Conservation (phyloP, 2,329 filamentous ascomycete genomes). For the Aspergillus costaricaensis region DNA sequence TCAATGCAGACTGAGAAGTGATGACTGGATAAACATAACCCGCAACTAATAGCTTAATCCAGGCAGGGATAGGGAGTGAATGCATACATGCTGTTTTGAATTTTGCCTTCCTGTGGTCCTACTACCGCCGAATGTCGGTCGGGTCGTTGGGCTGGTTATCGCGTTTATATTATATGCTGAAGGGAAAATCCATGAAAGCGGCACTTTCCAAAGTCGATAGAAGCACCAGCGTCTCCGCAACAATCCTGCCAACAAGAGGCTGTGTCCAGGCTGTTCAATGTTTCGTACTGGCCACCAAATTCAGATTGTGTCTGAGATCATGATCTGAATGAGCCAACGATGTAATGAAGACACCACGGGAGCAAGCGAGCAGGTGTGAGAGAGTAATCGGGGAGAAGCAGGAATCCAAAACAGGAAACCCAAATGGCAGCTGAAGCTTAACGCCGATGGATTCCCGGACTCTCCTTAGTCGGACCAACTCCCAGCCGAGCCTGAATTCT, state of each 20-base stretch:
- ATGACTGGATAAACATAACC: conserved; percentile 21
- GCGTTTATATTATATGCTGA: background rate
- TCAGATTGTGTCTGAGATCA: conserved; percentile 2
- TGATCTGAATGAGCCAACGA: background rate
- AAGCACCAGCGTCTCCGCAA: background rate
- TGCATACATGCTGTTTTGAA: conserved; percentile 2
- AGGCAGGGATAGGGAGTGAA: background rate
- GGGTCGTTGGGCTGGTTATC: background rate
- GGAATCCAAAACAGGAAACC: background rate
- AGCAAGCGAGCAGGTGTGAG: background rate
- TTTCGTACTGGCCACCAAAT: conserved; percentile 4
- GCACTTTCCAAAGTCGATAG: background rate
- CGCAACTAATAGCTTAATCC: background rate
- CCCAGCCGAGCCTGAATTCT: background rate
- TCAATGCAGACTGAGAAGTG: conserved; percentile 18
- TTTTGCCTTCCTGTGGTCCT: background rate
- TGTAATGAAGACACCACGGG: background rate
- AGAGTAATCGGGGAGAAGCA: background rate
- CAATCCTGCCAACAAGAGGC: background rate
- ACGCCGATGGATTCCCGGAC: background rate
- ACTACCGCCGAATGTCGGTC: background rate
- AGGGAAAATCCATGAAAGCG: too few species aligned
- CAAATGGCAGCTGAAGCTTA: background rate
- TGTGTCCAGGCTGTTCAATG: background rate
- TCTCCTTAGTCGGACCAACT: background rate